Percentiles rank a stretch among this genome's conserved stretches.
Conservation (phyloP, 768 basidiomycete species). For the Tulasnella calospora region DNA sequence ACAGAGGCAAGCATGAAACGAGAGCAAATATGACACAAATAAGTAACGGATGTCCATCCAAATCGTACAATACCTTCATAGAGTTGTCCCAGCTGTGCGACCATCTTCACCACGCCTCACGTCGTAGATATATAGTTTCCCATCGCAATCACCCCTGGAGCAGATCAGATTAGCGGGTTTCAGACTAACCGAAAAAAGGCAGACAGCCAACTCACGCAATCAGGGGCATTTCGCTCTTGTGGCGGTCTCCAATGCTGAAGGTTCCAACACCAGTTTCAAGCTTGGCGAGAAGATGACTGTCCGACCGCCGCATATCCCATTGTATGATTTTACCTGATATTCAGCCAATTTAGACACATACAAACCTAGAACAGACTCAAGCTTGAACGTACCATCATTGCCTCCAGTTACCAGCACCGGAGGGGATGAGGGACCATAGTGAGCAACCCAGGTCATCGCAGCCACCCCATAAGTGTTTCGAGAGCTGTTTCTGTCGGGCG, state of each 20-base stretch:
- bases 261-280: constrained; percentile 20
- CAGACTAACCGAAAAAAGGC: no score
- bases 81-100: neutral
- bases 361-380: neutral
- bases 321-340: constrained; percentile 2
- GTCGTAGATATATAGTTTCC: constrained; percentile 19
- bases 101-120: neutral
- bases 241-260: constrained; percentile 14
- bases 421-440: constrained; percentile 11
- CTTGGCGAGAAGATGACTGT: constrained; percentile 3
- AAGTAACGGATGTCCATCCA: neutral
- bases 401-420: constrained; percentile 24
- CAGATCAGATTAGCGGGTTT: neutral
- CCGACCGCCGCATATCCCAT: constrained; percentile 17
- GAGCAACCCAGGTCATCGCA: constrained; percentile 20
- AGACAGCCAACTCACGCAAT: constrained; percentile 11
- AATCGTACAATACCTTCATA: neutral
- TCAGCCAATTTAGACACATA: neutral
- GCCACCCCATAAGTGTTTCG: constrained; percentile 14
- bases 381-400: constrained; percentile 16
- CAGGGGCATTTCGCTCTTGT: constrained; percentile 19
- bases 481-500: neutral
- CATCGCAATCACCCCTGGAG: constrained; percentile 18
- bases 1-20: neutral
- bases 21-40: neutral